These are phyloP conservation scores for Nannochloropsis salina DNA, from an alignment of 108 stramenopile genomes.

Conservation along the genomic window DNA sequence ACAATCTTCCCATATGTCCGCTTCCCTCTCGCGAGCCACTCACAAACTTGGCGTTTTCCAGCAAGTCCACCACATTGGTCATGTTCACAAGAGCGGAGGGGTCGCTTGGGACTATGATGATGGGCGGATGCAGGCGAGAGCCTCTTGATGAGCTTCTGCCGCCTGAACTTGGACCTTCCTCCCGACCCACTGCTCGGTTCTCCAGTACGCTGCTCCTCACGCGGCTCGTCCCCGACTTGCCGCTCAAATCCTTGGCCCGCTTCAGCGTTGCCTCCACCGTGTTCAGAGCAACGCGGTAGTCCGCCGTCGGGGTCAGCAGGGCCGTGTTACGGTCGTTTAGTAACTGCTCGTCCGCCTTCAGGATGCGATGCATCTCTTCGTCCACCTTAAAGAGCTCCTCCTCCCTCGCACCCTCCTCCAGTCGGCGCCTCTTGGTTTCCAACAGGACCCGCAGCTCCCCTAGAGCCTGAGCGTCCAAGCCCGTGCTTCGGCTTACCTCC, in stretches of 20 bases:
- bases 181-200: not conserved
- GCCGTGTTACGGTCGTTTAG: not conserved
- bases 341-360: not conserved
- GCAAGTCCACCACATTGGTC: not conserved
- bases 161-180: not conserved
- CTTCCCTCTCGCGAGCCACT: not conserved
- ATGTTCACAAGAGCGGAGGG: not conserved
- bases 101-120: constrained; percentile 12
- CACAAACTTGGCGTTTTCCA: not conserved
- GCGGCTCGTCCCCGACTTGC: not conserved
- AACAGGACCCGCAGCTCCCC: not conserved
- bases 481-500: constrained; percentile 6
- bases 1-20: too few species aligned
- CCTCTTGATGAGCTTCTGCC: not conserved
- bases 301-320: not conserved
- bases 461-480: not conserved
- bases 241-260: not conserved
- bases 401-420: not conserved
- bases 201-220: not conserved
- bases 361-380: not conserved
- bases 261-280: not conserved
- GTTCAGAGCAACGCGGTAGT: not conserved
- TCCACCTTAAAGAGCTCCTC: not conserved
- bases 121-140: not conserved
- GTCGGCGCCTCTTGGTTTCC: not conserved